These are phyloP conservation scores for Hortaea werneckii DNA, from an alignment of 2,329 filamentous ascomycete genomes.

Conservation along the genomic window DNA sequence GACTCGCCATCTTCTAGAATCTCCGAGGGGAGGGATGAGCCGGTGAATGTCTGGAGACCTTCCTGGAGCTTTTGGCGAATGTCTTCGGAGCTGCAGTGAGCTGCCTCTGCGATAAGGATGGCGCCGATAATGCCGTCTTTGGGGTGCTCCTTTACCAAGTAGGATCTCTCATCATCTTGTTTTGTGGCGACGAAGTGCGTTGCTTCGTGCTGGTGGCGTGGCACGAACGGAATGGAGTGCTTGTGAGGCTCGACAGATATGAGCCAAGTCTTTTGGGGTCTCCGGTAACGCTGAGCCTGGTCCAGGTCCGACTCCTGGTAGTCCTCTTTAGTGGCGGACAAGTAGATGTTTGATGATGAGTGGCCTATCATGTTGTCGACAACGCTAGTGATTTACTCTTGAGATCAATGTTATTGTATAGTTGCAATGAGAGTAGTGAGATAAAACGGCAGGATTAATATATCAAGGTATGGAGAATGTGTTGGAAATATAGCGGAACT, in stretches of 20 bases:
- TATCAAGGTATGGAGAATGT: no score
- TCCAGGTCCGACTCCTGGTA: not conserved
- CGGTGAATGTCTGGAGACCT: constrained; percentile 1
- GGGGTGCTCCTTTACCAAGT: constrained; percentile 3
- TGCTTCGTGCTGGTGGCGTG: constrained; percentile 4
- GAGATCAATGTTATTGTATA: no score
- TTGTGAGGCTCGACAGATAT: constrained; percentile 12
- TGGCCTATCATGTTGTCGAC: not conserved
- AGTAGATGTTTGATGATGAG: constrained; percentile 20
- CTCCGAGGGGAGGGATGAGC: not conserved
- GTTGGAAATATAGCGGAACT: no score
- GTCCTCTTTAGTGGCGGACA: constrained; percentile 7
- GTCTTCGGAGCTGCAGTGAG: constrained; percentile 1
- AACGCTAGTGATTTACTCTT: no score
- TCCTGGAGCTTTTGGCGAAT: constrained; percentile 4
- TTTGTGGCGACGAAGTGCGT: constrained; percentile 6
- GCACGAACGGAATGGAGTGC: constrained; percentile 2
- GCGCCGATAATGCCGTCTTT: constrained; percentile 10
- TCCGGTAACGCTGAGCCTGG: not conserved
- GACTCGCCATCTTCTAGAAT: constrained; percentile 1
- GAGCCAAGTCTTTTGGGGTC: constrained; percentile 10
- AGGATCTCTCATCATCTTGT: constrained; percentile 1
- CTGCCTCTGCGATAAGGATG: constrained; percentile 8
- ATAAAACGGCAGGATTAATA: no score
- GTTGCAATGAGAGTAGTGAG: no score